Evolutionary conservation across 768 basidiomycete species (phyloP).

Genomic region (Amanita pseudoporphyria): DNA sequence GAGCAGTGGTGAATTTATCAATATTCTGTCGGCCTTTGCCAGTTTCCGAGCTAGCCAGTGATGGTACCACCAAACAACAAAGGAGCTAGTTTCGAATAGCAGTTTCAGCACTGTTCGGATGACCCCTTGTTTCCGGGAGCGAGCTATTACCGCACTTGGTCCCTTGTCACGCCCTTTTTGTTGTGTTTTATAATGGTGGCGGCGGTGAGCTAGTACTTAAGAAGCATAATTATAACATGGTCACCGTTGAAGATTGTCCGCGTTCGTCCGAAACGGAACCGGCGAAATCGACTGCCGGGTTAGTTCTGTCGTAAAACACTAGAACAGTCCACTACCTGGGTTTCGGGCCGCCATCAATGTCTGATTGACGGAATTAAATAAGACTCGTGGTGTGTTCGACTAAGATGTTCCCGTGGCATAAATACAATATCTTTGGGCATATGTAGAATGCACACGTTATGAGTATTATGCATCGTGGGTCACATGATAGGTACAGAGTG

Average conservation of each 20-base stretch:
- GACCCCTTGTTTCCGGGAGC: background rate
- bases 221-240: background rate
- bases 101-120: background rate
- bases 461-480: background rate
- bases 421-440: slow-evolving; percentile 1
- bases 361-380: too few relatives aligned
- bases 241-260: background rate
- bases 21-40: background rate
- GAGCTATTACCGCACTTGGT: background rate
- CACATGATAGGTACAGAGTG: background rate
- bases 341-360: background rate
- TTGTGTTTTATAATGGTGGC: background rate
- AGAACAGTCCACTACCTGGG: too few relatives aligned
- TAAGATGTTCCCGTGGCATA: background rate
- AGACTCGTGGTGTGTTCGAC: background rate
- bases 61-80: background rate
- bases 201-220: background rate
- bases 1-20: background rate
- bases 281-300: background rate
- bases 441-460: background rate
- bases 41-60: background rate
- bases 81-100: background rate
- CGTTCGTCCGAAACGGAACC: background rate
- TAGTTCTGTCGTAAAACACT: too few relatives aligned
- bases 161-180: background rate